Evolutionary conservation across 306 rosid genomes (phyloP).

Genomic region (Rosa chinensis): DNA sequence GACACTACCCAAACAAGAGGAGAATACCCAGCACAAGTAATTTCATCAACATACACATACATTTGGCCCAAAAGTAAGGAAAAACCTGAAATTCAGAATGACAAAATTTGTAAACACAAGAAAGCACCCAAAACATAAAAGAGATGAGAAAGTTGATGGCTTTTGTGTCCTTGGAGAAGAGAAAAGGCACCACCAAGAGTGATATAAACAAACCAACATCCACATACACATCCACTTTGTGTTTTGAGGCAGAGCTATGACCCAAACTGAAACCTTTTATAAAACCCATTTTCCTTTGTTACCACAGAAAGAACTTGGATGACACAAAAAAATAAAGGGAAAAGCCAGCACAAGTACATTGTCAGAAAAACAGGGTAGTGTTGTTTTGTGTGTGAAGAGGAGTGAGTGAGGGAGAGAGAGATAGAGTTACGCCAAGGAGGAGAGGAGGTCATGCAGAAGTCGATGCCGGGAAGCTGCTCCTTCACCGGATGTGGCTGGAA

Average conservation of each 20-base stretch:
- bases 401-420: slow-evolving; percentile 1
- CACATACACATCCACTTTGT: background rate
- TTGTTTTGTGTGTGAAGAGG: background rate
- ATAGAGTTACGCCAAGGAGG: slow-evolving; percentile 82
- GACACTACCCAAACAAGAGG: background rate
- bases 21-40: background rate
- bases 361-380: background rate
- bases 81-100: background rate
- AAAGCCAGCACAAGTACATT: background rate
- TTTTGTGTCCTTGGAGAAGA: background rate
- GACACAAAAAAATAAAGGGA: background rate
- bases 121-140: background rate
- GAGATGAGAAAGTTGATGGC: slow-evolving; percentile 1
- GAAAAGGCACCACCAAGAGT: background rate
- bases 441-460: slow-evolving; percentile 67
- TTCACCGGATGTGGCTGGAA: slow-evolving; percentile 71
- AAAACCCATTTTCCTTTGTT: background rate
- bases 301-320: background rate
- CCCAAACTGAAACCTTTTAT: background rate
- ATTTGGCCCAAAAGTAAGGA: background rate
- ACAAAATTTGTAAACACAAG: background rate
- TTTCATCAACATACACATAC: background rate
- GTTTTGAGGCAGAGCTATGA: background rate
- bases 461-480: slow-evolving; percentile 83
- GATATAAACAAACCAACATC: background rate